phyloP scores from a whole-genome alignment of 1,139 yeast genomes.

The Suhomyces panamericanus region DNA sequence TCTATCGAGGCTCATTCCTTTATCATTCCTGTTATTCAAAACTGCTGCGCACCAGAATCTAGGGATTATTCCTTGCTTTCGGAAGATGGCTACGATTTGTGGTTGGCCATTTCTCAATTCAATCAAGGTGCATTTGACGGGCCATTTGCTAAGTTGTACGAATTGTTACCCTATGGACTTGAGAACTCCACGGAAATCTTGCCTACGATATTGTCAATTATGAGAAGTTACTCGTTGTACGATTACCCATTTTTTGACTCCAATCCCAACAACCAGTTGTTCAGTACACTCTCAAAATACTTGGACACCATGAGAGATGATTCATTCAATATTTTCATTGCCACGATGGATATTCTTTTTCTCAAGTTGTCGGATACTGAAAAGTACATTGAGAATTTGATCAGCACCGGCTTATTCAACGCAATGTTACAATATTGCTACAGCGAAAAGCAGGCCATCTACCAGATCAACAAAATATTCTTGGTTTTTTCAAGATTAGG shows the following conservation, averaged over 20 bases:
- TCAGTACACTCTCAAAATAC: conserved; percentile 56
- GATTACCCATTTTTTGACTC: conserved; percentile 49
- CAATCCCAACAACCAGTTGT: conserved; percentile 30
- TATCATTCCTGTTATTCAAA: conserved; percentile 64
- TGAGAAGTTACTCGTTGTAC: conserved; percentile 70
- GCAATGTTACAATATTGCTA: conserved; percentile 48
- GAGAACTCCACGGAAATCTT: conserved; percentile 74
- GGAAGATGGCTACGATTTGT: conserved; percentile 87
- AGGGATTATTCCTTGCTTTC: conserved; percentile 62
- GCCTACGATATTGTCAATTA: conserved; percentile 63
- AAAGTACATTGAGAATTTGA: conserved; percentile 34
- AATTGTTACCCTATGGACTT: conserved; percentile 50
- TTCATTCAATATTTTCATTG: conserved; percentile 55
- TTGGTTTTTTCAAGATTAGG: conserved; percentile 56
- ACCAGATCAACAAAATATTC: conserved; percentile 51
- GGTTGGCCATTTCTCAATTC: conserved; percentile 71
- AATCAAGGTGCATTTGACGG: conserved; percentile 34
- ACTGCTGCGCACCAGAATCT: conserved; percentile 61
- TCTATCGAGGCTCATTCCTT: conserved; percentile 62
- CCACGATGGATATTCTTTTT: conserved; percentile 58
- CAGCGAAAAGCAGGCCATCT: conserved; percentile 51
- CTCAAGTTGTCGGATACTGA: conserved; percentile 31
- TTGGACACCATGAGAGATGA: conserved; percentile 70
- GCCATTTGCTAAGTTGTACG: conserved; percentile 47
- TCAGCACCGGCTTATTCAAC: conserved; percentile 49